Evolutionary conservation across 139 green algal genomes (phyloP).

Genomic region (Chlamydomonas sphaeroides): DNA sequence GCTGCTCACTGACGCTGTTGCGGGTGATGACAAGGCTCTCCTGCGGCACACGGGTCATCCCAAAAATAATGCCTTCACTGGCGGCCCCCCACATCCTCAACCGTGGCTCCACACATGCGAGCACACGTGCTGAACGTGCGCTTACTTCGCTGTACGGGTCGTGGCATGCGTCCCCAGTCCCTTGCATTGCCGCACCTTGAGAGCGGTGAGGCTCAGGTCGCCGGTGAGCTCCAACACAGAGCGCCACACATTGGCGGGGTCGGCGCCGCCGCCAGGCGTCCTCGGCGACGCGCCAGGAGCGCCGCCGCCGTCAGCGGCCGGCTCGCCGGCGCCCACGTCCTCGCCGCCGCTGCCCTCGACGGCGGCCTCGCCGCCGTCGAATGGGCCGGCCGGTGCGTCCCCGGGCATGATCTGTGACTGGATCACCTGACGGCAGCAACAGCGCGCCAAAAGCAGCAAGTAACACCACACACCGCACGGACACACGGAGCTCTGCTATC

Average conservation of each 20-base stretch:
- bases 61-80: not conserved
- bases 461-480: no score
- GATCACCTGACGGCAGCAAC: not conserved
- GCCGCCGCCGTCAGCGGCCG: not conserved
- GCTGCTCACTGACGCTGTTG: no score
- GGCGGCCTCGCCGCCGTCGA: not conserved
- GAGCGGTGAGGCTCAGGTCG: constrained; percentile 8
- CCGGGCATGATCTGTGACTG: constrained; percentile 17
- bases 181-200: not conserved
- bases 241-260: not conserved
- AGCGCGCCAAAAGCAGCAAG: not conserved
- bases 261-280: not conserved
- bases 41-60: no score
- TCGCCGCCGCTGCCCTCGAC: not conserved
- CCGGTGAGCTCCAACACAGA: constrained; percentile 1
- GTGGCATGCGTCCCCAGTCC: not conserved
- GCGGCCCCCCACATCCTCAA: no score
- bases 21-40: no score
- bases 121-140: no score
- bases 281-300: no score
- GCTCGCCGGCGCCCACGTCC: no score
- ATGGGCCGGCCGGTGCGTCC: no score
- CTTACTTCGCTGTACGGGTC: no score
- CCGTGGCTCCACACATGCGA: no score
- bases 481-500: no score